Evolutionary conservation across 1,284 basidiomycete genomes (phyloP).

Genomic region (Kwoniella shivajii): DNA sequence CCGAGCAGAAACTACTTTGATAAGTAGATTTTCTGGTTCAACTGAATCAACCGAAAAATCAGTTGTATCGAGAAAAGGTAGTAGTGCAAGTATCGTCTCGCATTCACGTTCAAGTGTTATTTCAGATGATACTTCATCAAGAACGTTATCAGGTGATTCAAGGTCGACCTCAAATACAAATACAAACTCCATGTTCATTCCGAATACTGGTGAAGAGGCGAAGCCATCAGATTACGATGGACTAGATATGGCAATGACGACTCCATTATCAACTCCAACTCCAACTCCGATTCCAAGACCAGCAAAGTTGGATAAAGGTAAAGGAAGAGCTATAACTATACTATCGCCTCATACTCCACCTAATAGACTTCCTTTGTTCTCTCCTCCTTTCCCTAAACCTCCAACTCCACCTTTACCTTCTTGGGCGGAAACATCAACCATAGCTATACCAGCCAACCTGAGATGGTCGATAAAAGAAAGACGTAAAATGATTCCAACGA

Average conservation of each 20-base stretch:
- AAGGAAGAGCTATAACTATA: not conserved
- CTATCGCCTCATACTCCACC: not conserved
- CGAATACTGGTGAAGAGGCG: not conserved
- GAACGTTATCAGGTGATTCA: not conserved
- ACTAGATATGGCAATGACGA: not conserved
- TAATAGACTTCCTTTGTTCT: not conserved
- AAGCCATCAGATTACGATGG: not conserved
- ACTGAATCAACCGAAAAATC: not conserved
- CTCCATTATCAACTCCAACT: not conserved
- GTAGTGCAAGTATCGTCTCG: not conserved
- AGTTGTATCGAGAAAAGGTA: not conserved
- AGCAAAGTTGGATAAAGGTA: constrained; percentile 4
- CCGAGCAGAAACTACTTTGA: not conserved
- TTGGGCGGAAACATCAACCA: too few species aligned
- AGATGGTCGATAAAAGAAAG: too few species aligned
- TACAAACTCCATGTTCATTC: not conserved
- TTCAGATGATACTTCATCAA: too few species aligned
- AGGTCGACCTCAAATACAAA: not conserved
- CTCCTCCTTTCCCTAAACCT: not conserved
- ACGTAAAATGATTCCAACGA: too few species aligned
- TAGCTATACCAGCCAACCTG: too few species aligned
- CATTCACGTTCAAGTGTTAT: too few species aligned
- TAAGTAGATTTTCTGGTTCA: not conserved
- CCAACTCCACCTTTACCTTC: constrained; percentile 1
- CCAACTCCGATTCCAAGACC: not conserved